Evolutionary conservation across 1,284 basidiomycete genomes (phyloP), one percentile per base, ranked within the genome.

Genomic region (Cryptococcus sp.): DNA sequence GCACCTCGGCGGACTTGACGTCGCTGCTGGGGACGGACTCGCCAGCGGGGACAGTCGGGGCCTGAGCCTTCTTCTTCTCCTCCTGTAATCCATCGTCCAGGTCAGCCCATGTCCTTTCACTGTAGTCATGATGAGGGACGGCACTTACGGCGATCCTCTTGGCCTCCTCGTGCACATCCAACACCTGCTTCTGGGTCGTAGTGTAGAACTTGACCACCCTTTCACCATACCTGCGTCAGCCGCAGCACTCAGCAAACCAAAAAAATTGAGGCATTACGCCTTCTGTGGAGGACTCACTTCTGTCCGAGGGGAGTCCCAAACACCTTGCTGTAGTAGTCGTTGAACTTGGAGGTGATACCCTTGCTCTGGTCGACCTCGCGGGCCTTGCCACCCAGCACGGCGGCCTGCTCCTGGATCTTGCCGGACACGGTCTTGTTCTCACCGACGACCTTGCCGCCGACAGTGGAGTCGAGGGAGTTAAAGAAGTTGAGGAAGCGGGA

Each of bases 401-500:
- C 61, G 55, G 73, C 66, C 33, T 69, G 63, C 57, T 77, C 81
- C 62, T 86, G 84, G 18, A 89, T 79, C 71, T 87, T 88, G 6
- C 79, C 82, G 1, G 87, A 87, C 52, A 92, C 79, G 2, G 88
- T 93, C 68, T 75, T 61, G 65, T 75, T 70, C 63, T 75, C 73
- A 47, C 75, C 75, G 38, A 76, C 68, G 43, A 78, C 80, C 59
- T 83, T 84, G 57, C 81, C 74, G 52, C 90, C 91, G 47, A 90
- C 76, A 8, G 81, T 81, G 50, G 81, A 80, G 76, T 93, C 89
- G 51, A 95, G 69, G 28, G 78, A 75, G 40, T 84, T 80, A 73
- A 95, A 82, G 77, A 90, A 96, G 37, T 79, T 75, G 45, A 94
- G 77, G 83, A 96, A 96, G 46, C 83, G 83, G 57, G 82, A 79